Base-by-base conservation (phyloP, 768 basidiomycete genomes). In the Terana coerulea region DNA sequence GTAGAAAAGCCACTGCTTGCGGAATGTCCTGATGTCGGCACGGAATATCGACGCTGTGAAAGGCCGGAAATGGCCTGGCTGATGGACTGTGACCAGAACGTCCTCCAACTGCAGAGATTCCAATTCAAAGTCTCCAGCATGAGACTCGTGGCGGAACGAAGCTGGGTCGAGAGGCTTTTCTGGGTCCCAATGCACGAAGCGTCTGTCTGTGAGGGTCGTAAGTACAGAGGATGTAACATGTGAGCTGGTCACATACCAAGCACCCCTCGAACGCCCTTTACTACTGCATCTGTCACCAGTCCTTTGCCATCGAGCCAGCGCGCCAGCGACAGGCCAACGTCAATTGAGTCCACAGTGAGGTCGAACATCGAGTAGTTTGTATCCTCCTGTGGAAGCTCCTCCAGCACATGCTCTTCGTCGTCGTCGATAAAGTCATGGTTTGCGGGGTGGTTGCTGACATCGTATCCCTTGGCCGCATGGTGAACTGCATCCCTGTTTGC, bases 291-390 rank as follows among this genome's bases (percentile, higher is more conserved):
- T 59, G 91, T 84, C 5, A 99, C 75, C 17, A 99, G 71, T 0
- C 97, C 97, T 65, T 93, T 97, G 2, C 97, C 95, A 65, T 97
- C 93, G 49, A 98, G 73, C 97, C 97, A 99, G 49, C 86, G 77
- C 69, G 85, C 81, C 6, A 99, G 72, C 28, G 92, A 95, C 12
- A 99, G 73, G 0, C 91, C 93, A 14, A 99, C 95, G 57, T 98
- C 97, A 43, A 99, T 88, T 22, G 93, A 91, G 62, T 97, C 95
- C 14, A 99, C 81, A 55, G 82, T 91, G 54, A 99, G 67, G 66
- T 98, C 95, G 59, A 95, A 98, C 79, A 91, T 87, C 6, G 94
- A 86, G 67, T 86, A 88, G 65, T 92, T 90, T 44, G 64, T 61
- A 54, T 88, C 81, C 52, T 86, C 80, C 15, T 79, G 74, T 6